These are phyloP conservation scores for Aspergillus latus DNA, from an alignment of 2,329 filamentous ascomycete genomes.

Conservation along the genomic window DNA sequence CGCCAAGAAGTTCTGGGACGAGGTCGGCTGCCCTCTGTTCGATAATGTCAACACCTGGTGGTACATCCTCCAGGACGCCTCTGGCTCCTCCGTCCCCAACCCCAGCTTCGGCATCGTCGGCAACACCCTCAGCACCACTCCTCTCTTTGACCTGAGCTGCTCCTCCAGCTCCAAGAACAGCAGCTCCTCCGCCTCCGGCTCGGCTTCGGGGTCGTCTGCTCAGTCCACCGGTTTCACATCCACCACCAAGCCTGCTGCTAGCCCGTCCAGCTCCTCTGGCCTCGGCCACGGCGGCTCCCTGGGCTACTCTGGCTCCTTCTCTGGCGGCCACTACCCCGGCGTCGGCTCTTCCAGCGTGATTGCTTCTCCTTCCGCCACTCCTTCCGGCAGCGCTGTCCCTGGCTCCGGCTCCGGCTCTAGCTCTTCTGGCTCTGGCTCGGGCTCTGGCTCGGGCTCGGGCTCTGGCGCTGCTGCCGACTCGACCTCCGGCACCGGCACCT, in stretches of 20 bases:
- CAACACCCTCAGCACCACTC: slow-evolving; percentile 35
- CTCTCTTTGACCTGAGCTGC: slow-evolving; percentile 42
- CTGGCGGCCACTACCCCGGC: background rate
- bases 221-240: too few relatives aligned
- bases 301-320: slow-evolving; percentile 1
- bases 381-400: background rate
- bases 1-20: slow-evolving; percentile 76
- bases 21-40: slow-evolving; percentile 67
- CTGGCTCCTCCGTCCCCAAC: slow-evolving; percentile 27
- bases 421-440: background rate
- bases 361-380: slow-evolving; percentile 1
- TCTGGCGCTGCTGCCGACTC: slow-evolving; percentile 8
- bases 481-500: slow-evolving; percentile 9
- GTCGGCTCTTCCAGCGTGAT: slow-evolving; percentile 14
- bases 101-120: slow-evolving; percentile 44
- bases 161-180: slow-evolving; percentile 22
- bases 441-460: slow-evolving; percentile 4
- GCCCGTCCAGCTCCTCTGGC: slow-evolving; percentile 12
- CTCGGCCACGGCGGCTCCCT: background rate
- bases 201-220: too few relatives aligned
- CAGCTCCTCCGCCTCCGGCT: background rate
- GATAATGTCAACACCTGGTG: slow-evolving; percentile 44
- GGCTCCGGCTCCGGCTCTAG: slow-evolving; percentile 17
- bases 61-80: slow-evolving; percentile 43
- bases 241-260: background rate